Conservation (phyloP, 164 flowering plant species). For the Amborella trichopoda region DNA sequence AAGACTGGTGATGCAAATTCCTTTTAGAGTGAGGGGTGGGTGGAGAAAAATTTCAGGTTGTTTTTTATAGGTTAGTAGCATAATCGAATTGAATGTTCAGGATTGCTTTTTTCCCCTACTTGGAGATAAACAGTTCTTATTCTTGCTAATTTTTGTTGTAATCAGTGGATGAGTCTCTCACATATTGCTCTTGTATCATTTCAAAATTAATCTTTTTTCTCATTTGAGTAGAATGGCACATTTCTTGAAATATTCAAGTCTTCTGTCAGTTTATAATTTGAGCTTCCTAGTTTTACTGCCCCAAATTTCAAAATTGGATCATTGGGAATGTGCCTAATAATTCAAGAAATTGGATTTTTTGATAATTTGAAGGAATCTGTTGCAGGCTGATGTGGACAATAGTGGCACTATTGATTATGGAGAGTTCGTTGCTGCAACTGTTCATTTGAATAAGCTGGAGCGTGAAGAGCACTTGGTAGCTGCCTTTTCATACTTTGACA, state of each 20-base stretch:
- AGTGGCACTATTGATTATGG: conserved; percentile 97
- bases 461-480: conserved; percentile 96
- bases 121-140: no score
- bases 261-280: not conserved
- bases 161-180: no score
- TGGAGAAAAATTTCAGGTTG: no score
- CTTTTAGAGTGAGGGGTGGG: no score
- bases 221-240: not conserved
- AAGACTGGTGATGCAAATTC: no score
- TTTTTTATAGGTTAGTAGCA: no score
- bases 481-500: conserved; percentile 90
- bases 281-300: not conserved
- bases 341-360: no score
- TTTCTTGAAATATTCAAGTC: not conserved
- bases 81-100: no score
- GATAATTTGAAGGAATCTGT: conserved; percentile 5
- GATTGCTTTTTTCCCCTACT: no score
- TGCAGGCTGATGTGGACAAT: conserved; percentile 96
- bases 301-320: not conserved
- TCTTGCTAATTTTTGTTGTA: no score
- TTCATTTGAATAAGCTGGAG: conserved; percentile 89
- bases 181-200: no score
- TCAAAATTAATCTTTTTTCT: not conserved
- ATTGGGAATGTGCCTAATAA: not conserved
- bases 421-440: conserved; percentile 91